Evolutionary conservation across 2,329 filamentous ascomycete species (phyloP).

Genomic region (Didymella pinodella): DNA sequence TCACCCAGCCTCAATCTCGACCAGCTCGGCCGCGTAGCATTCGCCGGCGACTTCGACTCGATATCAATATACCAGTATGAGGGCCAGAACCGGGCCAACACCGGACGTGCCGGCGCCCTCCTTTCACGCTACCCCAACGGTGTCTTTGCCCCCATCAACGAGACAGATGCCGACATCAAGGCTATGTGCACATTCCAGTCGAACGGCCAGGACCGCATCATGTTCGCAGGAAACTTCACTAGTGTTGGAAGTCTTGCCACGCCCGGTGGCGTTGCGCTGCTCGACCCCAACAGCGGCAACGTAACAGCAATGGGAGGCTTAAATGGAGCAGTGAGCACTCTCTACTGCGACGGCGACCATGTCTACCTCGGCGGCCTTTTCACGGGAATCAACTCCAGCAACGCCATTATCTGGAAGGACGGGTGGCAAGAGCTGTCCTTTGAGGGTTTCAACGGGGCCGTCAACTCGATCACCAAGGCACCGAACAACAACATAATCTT

Average conservation of each 20-base stretch:
- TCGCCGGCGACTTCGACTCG: slow-evolving; percentile 88
- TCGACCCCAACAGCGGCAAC: slow-evolving; percentile 74
- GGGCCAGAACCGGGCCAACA: slow-evolving; percentile 75
- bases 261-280: slow-evolving; percentile 78
- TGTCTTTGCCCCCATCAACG: slow-evolving; percentile 75
- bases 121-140: slow-evolving; percentile 86
- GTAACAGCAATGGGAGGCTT: slow-evolving; percentile 82
- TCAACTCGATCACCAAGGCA: slow-evolving; percentile 82
- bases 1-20: slow-evolving; percentile 79
- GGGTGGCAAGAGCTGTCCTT: slow-evolving; percentile 84
- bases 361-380: slow-evolving; percentile 94
- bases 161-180: slow-evolving; percentile 83
- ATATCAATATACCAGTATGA: slow-evolving; percentile 89
- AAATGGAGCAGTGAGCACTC: slow-evolving; percentile 79
- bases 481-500: slow-evolving; percentile 88
- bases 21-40: slow-evolving; percentile 79
- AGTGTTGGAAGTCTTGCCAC: slow-evolving; percentile 80
- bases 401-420: slow-evolving; percentile 83
- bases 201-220: slow-evolving; percentile 74
- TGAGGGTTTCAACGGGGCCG: slow-evolving; percentile 91
- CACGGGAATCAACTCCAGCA: slow-evolving; percentile 79
- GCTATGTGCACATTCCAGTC: slow-evolving; percentile 84
- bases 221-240: slow-evolving; percentile 95
- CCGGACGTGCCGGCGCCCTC: slow-evolving; percentile 78
- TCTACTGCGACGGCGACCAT: slow-evolving; percentile 84